Conservation (phyloP, 1,284 basidiomycete species). For the Ustanciosporium gigantosporum region DNA sequence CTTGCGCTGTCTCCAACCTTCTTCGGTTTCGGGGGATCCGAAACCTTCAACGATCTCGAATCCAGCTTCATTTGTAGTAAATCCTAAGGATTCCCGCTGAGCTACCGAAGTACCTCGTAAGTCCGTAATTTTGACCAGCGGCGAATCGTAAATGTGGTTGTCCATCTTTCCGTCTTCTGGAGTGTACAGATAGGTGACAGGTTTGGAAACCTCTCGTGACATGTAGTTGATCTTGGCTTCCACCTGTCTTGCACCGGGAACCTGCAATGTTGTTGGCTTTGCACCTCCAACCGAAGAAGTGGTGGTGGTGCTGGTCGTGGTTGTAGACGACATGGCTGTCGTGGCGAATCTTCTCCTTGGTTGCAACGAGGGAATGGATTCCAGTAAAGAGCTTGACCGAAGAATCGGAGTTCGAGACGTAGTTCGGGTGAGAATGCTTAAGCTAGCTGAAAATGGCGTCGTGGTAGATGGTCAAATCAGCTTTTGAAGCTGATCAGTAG, state of each 20-base stretch:
- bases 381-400: too few relatives aligned
- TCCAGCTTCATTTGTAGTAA: constrained; percentile 36
- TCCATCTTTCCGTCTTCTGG: constrained; percentile 11
- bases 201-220: constrained; percentile 32
- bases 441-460: too few relatives aligned
- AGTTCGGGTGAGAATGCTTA: too few relatives aligned
- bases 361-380: not conserved
- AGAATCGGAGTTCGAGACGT: too few relatives aligned
- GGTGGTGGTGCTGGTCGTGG: constrained; percentile 3
- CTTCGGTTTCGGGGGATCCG: constrained; percentile 12
- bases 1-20: constrained; percentile 30
- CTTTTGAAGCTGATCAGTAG: too few relatives aligned
- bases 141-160: constrained; percentile 34
- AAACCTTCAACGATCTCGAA: constrained; percentile 47
- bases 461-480: too few relatives aligned
- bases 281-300: not conserved
- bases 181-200: constrained; percentile 21
- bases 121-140: constrained; percentile 36
- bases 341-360: too few relatives aligned
- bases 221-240: constrained; percentile 45
- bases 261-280: constrained; percentile 11
- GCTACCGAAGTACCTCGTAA: constrained; percentile 18
- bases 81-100: constrained; percentile 20
- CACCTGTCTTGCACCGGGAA: constrained; percentile 25
- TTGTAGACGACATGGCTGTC: constrained; percentile 15